Evolutionary conservation across 1,139 yeast genomes (phyloP), one percentile per base, ranked within the genome.

Genomic region (Geotrichum histeridarum): DNA sequence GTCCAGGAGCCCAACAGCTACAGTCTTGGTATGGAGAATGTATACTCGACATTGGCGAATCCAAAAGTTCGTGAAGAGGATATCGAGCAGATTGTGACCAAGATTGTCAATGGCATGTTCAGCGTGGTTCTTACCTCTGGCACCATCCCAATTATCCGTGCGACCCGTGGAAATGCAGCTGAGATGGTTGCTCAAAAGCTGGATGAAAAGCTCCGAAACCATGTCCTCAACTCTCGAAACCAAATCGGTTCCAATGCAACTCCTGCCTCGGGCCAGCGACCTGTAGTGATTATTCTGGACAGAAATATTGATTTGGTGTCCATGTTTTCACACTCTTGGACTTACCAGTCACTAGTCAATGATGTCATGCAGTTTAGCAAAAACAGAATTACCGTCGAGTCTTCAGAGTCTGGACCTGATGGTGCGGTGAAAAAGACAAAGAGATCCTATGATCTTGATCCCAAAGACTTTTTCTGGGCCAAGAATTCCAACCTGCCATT

Each of bases 251-350:
- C 52, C 31, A 54, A 50, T 42, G 70, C 56, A 22, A 41, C 33
- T 65, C 58, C 31, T 59, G 62, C 67, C 53, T 56, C 78, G 57
- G 57, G 66, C 64, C 57, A 67, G 14, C 76, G 96, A 59, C 82
- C 88, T 4, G 97, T 93, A 14, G 75, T 93, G 63, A 77, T 94
- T 39, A 72, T 93, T 53, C 73, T 91, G 56, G 99, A 93, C 70
- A 80, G 99, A 67, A 88, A 86, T 64, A 78, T 93, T 58, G 98
- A 94, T 70, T 76, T 94, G 59, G 84, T 93, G 1, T 85, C 96
- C 31, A 91, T 93, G 98, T 84, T 94, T 68, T 81, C 94, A 1
- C 99, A 93, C 70, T 89, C 97, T 6, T 91, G 99, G 98, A 90
- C 95, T 52, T 93, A 93, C 68, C 96, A 93, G 73, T 90, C 97